Conservation (phyloP, 306 rosid genomes). For the Myrica gale region DNA sequence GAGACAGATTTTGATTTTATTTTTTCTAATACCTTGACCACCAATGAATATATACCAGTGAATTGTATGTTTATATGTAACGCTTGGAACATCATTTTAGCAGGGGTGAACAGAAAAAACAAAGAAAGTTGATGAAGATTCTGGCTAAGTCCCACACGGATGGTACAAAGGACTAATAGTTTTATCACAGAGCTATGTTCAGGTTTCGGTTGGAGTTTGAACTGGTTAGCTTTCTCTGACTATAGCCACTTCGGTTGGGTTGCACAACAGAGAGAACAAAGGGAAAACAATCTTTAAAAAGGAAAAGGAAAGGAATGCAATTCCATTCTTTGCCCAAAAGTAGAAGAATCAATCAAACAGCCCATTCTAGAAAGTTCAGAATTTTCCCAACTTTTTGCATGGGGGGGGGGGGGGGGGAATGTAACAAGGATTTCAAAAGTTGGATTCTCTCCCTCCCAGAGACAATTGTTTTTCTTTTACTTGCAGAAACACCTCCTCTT, state of each 20-base stretch:
- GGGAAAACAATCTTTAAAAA: slow-evolving; percentile 17
- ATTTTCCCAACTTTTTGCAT: slow-evolving; percentile 35
- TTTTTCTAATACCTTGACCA: no score
- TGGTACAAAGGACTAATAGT: background rate
- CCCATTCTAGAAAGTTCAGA: slow-evolving; percentile 34
- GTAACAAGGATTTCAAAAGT: slow-evolving; percentile 31
- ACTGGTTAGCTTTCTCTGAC: slow-evolving; percentile 26
- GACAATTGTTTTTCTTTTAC: background rate
- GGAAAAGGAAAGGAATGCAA: slow-evolving; percentile 57
- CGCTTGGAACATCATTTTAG: no score
- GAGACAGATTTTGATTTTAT: no score
- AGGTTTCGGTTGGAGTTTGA: background rate
- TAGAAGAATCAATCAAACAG: slow-evolving; percentile 53
- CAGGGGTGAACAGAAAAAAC: background rate
- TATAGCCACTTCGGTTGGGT: slow-evolving; percentile 29
- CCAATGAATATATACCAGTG: no score
- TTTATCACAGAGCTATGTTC: background rate
- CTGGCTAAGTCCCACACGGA: slow-evolving; percentile 20
- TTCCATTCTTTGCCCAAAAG: slow-evolving; percentile 65
- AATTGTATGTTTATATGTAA: no score
- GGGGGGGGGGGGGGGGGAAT: slow-evolving; percentile 8
- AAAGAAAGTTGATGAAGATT: slow-evolving; percentile 13
- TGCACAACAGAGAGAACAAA: slow-evolving; percentile 50
- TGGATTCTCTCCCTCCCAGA: slow-evolving; percentile 16
- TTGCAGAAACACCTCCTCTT: no score